phyloP scores from a whole-genome alignment of 768 basidiomycete genomes.

The Trametes meyenii region DNA sequence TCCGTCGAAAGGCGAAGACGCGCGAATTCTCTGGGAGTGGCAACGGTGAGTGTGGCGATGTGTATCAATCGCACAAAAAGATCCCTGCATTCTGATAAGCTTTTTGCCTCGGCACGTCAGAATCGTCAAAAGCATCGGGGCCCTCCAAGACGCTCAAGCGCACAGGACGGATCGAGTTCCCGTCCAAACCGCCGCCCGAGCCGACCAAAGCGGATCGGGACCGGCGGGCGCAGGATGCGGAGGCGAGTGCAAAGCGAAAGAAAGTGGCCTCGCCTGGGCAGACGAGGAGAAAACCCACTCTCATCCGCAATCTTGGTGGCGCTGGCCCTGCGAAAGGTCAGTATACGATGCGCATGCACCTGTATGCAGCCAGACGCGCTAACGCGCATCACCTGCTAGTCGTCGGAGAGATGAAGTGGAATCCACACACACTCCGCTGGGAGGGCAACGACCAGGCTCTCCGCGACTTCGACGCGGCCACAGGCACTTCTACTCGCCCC shows the following conservation, averaged over 20 bases:
- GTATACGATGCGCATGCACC: background rate
- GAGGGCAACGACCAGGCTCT: constrained; percentile 95
- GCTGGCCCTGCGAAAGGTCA: constrained; percentile 71
- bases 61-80: background rate
- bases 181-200: constrained; percentile 38
- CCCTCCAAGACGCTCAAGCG: constrained; percentile 59
- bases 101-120: background rate
- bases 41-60: constrained; percentile 42
- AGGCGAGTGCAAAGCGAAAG: constrained; percentile 48
- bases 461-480: constrained; percentile 83
- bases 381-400: constrained; percentile 49
- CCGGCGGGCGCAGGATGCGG: constrained; percentile 25
- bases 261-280: constrained; percentile 49
- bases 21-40: constrained; percentile 46
- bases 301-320: constrained; percentile 84
- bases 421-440: constrained; percentile 88
- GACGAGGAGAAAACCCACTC: constrained; percentile 76
- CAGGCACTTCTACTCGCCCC: constrained; percentile 84
- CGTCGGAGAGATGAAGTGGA: constrained; percentile 97
- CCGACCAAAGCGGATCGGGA: constrained; percentile 16
- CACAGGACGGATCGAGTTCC: constrained; percentile 58
- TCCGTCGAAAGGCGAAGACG: constrained; percentile 57
- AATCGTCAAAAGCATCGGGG: constrained; percentile 28
- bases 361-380: background rate
- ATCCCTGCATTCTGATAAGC: background rate